Percentiles rank a stretch among this genome's conserved stretches.
Evolutionary conservation across 1,284 basidiomycete genomes (phyloP).

Genomic region (Thecaphora thlaspeos): DNA sequence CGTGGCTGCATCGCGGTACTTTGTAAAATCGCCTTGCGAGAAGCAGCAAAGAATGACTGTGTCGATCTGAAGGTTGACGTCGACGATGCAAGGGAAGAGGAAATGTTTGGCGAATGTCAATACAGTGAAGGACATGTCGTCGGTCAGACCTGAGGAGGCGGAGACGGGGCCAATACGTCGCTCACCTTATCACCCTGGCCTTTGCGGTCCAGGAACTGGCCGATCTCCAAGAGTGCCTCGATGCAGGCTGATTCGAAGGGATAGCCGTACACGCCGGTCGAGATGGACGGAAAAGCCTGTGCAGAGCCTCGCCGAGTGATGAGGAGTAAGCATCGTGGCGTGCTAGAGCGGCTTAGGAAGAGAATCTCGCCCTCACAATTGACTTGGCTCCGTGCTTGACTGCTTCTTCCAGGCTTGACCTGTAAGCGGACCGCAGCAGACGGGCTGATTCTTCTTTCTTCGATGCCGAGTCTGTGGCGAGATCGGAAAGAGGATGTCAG

Average conservation of each 20-base stretch:
- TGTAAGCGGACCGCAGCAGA: constrained; percentile 60
- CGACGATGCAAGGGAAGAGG: not conserved
- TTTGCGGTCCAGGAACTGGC: constrained; percentile 20
- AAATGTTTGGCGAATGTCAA: too few relatives aligned
- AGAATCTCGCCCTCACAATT: constrained; percentile 18
- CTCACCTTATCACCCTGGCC: not conserved
- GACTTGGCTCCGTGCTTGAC: constrained; percentile 14
- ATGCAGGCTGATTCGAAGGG: constrained; percentile 42
- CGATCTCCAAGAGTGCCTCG: constrained; percentile 38
- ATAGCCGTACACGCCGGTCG: constrained; percentile 55
- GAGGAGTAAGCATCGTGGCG: too few relatives aligned
- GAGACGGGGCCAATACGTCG: not conserved
- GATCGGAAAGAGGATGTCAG: not conserved
- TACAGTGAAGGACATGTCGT: too few relatives aligned
- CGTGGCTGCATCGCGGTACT: constrained; percentile 19
- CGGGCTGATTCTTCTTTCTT: constrained; percentile 5
- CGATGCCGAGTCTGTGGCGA: not conserved
- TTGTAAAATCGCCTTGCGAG: constrained; percentile 30
- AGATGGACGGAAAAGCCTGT: constrained; percentile 52
- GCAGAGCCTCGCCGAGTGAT: too few relatives aligned
- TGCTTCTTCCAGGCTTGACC: constrained; percentile 32
- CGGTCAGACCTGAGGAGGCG: not conserved
- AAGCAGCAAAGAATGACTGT: constrained; percentile 47
- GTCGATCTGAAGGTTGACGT: constrained; percentile 18
- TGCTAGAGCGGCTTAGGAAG: too few relatives aligned